Percentiles rank a stretch among this genome's conserved stretches.
Evolutionary conservation across 2,329 filamentous ascomycete species (phyloP).

Genomic region (Pezicula neosporulosa): DNA sequence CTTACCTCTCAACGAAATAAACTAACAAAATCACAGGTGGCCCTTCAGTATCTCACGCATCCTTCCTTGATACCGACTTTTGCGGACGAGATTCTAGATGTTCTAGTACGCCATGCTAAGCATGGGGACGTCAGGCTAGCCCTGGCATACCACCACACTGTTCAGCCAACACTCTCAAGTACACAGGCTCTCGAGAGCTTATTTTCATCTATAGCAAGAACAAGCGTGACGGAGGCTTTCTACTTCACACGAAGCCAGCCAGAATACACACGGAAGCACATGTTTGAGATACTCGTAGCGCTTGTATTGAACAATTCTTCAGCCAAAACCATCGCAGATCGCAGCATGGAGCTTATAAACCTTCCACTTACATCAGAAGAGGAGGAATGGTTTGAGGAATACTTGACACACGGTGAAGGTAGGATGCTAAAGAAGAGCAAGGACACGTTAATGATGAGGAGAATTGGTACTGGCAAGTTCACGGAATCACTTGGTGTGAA

Average conservation of each 20-base stretch:
- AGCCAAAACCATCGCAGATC: slow-evolving; percentile 42
- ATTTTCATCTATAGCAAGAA: slow-evolving; percentile 64
- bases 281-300: slow-evolving; percentile 65
- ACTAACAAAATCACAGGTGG: slow-evolving; percentile 42
- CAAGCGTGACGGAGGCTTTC: slow-evolving; percentile 69
- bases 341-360: slow-evolving; percentile 67
- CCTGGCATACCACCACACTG: slow-evolving; percentile 75
- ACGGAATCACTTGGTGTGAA: slow-evolving; percentile 43
- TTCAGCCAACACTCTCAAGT: slow-evolving; percentile 67
- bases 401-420: slow-evolving; percentile 61
- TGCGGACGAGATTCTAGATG: slow-evolving; percentile 74
- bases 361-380: slow-evolving; percentile 69
- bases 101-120: slow-evolving; percentile 59
- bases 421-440: slow-evolving; percentile 61
- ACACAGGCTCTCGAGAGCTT: slow-evolving; percentile 60
- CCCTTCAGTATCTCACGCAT: slow-evolving; percentile 74
- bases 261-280: slow-evolving; percentile 54
- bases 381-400: slow-evolving; percentile 71
- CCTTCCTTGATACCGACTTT: slow-evolving; percentile 79
- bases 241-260: slow-evolving; percentile 67
- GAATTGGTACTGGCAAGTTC: slow-evolving; percentile 63
- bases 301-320: slow-evolving; percentile 46
- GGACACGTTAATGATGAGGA: slow-evolving; percentile 72
- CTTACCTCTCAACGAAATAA: slow-evolving; percentile 6
- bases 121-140: slow-evolving; percentile 61